Base-by-base conservation (phyloP, 2,329 filamentous ascomycete genomes). In the Bipolaris cookei region DNA sequence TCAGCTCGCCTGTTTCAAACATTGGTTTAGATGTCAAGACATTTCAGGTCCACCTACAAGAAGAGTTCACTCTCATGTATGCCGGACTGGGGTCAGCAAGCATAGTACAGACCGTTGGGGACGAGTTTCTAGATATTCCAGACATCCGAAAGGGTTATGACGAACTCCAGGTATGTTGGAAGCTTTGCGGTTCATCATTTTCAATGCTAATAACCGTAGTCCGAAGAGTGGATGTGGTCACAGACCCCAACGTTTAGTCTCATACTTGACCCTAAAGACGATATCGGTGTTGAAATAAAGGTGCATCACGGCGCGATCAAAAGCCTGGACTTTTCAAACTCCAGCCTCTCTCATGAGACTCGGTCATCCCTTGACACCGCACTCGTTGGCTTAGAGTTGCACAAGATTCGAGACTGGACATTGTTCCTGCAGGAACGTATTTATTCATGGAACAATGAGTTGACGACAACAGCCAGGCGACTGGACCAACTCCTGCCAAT, bases 171-270 rank as follows among this genome's bases (percentile, higher is more conserved):
- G 87, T 87, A 69, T 70, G 81, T 76, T 6, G 11, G 1, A 35
- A 43, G 34, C 37, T 16, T 41, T 14, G 8, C 3, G 3, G 6
- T n/a, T 3, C 18, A 8, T 51, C 61, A 58, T 25, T 42, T 38
- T 10, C 20, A 1, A 47, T 51, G 49, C 66, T 81, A 70, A 82
- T 73, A 39, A 13, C 43, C 64, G 35, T 63, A 87, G 83, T 88
- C 87, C 0, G 76, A 79, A 3, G 84, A 87, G 10, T 97, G 92
- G 92, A 89, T 89, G 56, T 97, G 89, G 76, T 85, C 85, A 2
- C 92, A 97, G 77, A 97, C 93, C 1, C 93, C 93, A 1, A 88
- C 88, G 53, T 97, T 97, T 74, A 86, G 84, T 6, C 87, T 94
- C 5, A 48, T 49, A 34, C 59, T 70, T 13, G 60, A 69, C 25